Conservation (phyloP, 306 rosid genomes). For the Cucurbita ficifolia region DNA sequence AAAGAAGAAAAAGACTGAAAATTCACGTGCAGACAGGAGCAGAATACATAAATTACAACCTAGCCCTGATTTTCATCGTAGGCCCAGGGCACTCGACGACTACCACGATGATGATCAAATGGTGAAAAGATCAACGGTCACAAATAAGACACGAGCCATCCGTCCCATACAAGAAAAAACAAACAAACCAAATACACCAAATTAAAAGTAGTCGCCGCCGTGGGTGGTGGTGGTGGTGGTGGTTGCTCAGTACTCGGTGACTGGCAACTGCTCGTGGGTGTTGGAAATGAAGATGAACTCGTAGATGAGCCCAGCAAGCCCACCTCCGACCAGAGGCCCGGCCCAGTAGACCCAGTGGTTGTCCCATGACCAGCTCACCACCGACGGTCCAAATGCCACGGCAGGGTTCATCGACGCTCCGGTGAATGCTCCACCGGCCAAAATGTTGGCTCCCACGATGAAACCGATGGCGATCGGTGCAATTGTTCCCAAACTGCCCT, state of each 20-base stretch:
- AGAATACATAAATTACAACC: too few relatives aligned
- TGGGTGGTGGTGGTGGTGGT: not conserved
- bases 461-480: constrained; percentile 69
- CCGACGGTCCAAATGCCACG: constrained; percentile 46
- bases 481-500: constrained; percentile 34
- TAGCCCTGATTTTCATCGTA: too few relatives aligned
- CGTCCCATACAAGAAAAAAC: not conserved
- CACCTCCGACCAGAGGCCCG: constrained; percentile 57
- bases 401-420: constrained; percentile 80
- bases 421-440: constrained; percentile 51
- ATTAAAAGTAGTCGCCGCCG: not conserved
- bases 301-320: constrained; percentile 37
- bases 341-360: constrained; percentile 66
- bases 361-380: constrained; percentile 57
- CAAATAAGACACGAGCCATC: constrained; percentile 2
- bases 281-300: constrained; percentile 33
- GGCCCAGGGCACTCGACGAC: too few relatives aligned
- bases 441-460: constrained; percentile 59
- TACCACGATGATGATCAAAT: not conserved
- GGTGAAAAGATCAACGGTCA: constrained; percentile 1
- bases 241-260: constrained; percentile 24
- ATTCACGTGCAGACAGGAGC: too few relatives aligned
- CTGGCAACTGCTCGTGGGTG: constrained; percentile 40
- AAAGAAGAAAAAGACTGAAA: too few relatives aligned
- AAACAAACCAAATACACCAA: not conserved